Conservation (phyloP, 1,284 basidiomycete species). For the Farysia itapuensis region DNA sequence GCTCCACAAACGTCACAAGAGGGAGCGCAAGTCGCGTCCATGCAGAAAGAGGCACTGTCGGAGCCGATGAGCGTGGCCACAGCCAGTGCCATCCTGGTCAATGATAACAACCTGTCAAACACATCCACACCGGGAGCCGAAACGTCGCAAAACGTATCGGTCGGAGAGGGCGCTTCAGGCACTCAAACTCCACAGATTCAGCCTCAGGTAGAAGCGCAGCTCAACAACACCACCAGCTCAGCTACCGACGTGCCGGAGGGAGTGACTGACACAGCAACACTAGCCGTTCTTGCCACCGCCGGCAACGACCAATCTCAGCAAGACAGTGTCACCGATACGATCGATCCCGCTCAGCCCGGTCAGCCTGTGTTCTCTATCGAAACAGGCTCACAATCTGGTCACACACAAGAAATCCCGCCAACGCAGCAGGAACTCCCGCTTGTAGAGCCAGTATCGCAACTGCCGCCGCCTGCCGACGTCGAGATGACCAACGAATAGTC, state of each 20-base stretch:
- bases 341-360: background rate
- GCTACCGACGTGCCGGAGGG: conserved; percentile 4
- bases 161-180: conserved; percentile 3
- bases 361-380: conserved; percentile 1
- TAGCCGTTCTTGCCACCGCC: conserved; percentile 9
- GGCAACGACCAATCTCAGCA: conserved; percentile 10
- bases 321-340: background rate
- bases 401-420: background rate
- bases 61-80: too few relatives aligned
- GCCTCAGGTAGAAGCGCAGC: conserved; percentile 23
- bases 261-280: background rate
- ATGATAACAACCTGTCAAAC: too few relatives aligned
- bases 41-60: too few relatives aligned
- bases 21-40: too few relatives aligned
- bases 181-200: conserved; percentile 14
- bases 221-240: conserved; percentile 7
- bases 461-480: conserved; percentile 4
- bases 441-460: background rate
- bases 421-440: background rate
- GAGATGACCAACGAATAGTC: conserved; percentile 27
- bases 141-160: conserved; percentile 11
- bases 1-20: too few relatives aligned
- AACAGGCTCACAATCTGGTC: background rate
- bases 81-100: too few relatives aligned
- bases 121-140: conserved; percentile 8